Evolutionary conservation across 371 early-diverging fungal species (phyloP), one percentile per base, ranked within the genome.

Genomic region (Mucor lusitanicus): DNA sequence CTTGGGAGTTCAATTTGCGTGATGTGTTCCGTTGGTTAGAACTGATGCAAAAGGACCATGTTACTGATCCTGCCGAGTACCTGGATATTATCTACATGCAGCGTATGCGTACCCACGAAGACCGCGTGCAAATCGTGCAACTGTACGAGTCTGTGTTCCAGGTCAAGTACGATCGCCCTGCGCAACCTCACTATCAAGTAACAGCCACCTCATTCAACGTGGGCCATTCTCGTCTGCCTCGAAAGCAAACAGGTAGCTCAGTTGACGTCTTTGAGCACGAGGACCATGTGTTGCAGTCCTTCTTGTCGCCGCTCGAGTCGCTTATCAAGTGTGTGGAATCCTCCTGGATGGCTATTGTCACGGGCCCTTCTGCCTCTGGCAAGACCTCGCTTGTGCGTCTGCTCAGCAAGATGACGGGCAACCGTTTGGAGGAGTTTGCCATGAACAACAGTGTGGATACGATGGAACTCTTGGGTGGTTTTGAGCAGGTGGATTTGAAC

Each of bases 1-100:
- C 99, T 3, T 99, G 98, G 98, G 98, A 99, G 74, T 99, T 98
- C 79, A 99, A 99, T 71, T 78, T 99, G 61, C 93, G 99, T 46
- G 99, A 99, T 84, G 92, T 97, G 23, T 89, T 95, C 80, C 90
- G 99, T 57, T 97, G 98, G 94, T 82, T 98, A 65, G 95, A 97
- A 53, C 75, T 96, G 30, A 85, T 90, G 83, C 79, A 81, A 32
- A 70, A 80, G 42, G 85, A 83, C 44, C 69, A 79, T 37, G 71
- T 70, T 7, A 67, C 75, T 48, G 84, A 87, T 37, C 94, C 94
- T n/a, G 80, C 87, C 1, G 88, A 89, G 59, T 94, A 84, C 64
- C 73, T 97, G 6, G 90, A 92, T 61, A 84, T 93, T 60, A 85
- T 97, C 54, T 97, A 95, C 64, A 67, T 92, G 67, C 94, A 95